Base-by-base conservation (phyloP, 2,329 filamentous ascomycete genomes). In the Curvularia spicifera region DNA sequence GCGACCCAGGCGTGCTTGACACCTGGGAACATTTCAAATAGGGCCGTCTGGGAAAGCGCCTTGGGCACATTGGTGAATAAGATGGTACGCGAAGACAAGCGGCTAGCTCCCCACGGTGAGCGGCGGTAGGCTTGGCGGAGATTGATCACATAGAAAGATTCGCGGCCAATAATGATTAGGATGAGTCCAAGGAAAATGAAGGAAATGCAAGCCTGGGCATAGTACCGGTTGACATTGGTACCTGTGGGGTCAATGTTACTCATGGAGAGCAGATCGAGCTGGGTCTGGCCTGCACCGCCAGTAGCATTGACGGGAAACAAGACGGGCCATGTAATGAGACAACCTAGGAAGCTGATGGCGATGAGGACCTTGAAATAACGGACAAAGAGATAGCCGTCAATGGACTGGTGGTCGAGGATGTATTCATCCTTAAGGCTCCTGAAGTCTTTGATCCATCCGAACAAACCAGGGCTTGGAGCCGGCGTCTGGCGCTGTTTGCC, bases 381-480 rank as follows among this genome's bases (percentile, higher is more conserved):
- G 45, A 83, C 70, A 57, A 78, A 82, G 13, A 83, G 73, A 54
- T 79, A 82, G 29, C 78, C 80, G 63, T 83, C 81, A 47, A 83
- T 77, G 10, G 80, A 81, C 61, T 80, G 78, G 66, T 81, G 80
- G 61, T 80, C 77, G 46, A 83, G 75, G 22, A 83, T 76, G 58
- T 79, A 80, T 35, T 71, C 71, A 65, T 82, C 80, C 29, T 76
- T 69, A 44, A 82, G 78, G 66, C 63, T 68, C 24, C 74, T 71
- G 62, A 81, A 81, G 54, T 80, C 77, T 6, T 72, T 75, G 51
- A 87, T 79, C 84, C 85, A 87, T 63, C 83, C 82, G 48, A 86
- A 72, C 57, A 83, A 75, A 42, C 82, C 80, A 12, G 54, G 56
- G 24, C 73, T 73, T 18, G 70, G 76, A 5, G 81, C 74, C 20